Percentiles rank a stretch among this genome's conserved stretches.
Conservation (phyloP, 169 alveolate genomes). For the Hepatocystis sp. region DNA sequence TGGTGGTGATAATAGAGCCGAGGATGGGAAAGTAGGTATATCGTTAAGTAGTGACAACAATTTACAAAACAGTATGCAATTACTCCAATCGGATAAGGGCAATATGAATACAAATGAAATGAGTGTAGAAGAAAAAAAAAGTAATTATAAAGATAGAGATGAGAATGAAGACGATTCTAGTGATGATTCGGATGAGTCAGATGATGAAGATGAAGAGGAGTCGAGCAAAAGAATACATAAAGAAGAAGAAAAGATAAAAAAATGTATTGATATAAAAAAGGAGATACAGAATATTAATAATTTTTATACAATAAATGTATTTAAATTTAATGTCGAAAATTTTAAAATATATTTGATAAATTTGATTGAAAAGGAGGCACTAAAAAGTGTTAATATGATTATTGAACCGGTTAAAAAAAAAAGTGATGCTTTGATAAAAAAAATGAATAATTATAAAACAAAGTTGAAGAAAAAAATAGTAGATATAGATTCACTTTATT, state of each 20-base stretch:
- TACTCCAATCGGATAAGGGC: too few species aligned
- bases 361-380: constrained; percentile 60
- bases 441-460: constrained; percentile 38
- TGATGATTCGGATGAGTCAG: background rate
- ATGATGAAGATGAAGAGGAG: constrained; percentile 8
- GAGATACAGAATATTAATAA: constrained; percentile 70
- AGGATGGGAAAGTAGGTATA: too few species aligned
- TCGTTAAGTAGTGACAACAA: too few species aligned
- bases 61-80: too few species aligned
- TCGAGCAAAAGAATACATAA: constrained; percentile 12
- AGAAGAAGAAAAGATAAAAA: constrained; percentile 71
- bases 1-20: too few species aligned
- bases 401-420: constrained; percentile 57
- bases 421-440: constrained; percentile 62
- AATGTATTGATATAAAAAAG: constrained; percentile 50
- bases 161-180: constrained; percentile 6
- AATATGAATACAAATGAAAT: background rate
- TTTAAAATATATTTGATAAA: constrained; percentile 63
- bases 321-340: constrained; percentile 66
- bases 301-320: constrained; percentile 29
- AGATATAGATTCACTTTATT: constrained; percentile 64
- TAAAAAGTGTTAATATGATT: constrained; percentile 64
- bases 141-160: background rate
- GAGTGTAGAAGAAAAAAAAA: background rate
- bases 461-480: constrained; percentile 44